Base-by-base conservation (phyloP, 75 land plant genomes). In the Cryptomeria japonica region DNA sequence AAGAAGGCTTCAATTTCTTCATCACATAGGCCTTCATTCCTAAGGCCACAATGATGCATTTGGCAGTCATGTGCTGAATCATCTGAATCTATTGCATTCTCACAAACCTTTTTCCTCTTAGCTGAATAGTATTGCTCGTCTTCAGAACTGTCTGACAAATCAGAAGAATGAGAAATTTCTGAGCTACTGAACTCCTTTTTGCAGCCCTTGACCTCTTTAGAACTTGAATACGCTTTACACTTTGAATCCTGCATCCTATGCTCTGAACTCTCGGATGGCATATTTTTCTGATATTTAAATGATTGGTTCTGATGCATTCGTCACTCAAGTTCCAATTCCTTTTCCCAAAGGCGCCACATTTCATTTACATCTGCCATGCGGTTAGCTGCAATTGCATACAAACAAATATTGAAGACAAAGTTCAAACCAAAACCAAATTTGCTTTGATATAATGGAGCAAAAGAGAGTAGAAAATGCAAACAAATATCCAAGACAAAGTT, bases 1-100 rank as follows among this genome's bases (percentile, higher is more conserved):
- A 98, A 84, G 89, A 98, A 98, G 85, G 91, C 90, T 58, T 95
- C 96, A 53, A 97, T n/a, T 75, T 97, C 97, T 31, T 97, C 97
- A 86, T 97, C 99, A 73, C 79, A 89, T 64, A 95, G 84, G 5
- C 98, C 95, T 47, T 87, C 92, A 73, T 94, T 92, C 28, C 51
- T 64, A 64, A 73, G 14, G 76, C 86, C 91, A 7, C 64, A 55
- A 37, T 39, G 5, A 39, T 42, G 16, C 19, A 42, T 51, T 88
- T 56, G 38, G 14, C 28, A n/a, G 78, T 88, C 80, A 73, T 25
- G 89, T 88, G 1, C 39, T 34, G 37, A 55, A n/a, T 88, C 90
- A n/a, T 42, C 84, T 87, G 32, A 89, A 3, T 89, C 49, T 18
- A 32, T 32, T 36, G 70, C 28, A 87, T 31, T 19, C 51, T 46